Evolutionary conservation across 2,329 filamentous ascomycete genomes (phyloP).

Genomic region (Alternaria infectoria): DNA sequence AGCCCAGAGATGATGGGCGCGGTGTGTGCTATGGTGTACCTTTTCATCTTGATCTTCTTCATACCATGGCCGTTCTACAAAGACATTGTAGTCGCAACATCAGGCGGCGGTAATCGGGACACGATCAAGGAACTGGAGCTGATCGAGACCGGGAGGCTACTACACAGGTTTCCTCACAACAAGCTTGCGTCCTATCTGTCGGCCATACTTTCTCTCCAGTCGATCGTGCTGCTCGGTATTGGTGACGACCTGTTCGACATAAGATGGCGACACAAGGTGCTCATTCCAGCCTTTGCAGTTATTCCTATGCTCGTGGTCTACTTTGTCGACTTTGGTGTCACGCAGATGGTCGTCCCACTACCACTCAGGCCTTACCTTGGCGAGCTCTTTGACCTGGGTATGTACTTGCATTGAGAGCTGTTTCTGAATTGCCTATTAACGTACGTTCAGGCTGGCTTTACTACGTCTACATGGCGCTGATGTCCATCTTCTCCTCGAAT

Average conservation of each 20-base stretch:
- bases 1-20: conserved; percentile 96
- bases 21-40: conserved; percentile 89
- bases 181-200: conserved; percentile 97
- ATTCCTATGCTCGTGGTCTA: conserved; percentile 96
- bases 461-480: conserved; percentile 94
- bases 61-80: conserved; percentile 98
- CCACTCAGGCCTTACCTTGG: conserved; percentile 85
- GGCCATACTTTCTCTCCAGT: conserved; percentile 90
- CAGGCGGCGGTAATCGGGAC: conserved; percentile 89
- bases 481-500: conserved; percentile 98
- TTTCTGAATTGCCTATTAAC: conserved; percentile 19
- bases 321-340: conserved; percentile 98
- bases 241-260: conserved; percentile 98
- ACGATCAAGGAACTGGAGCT: conserved; percentile 76
- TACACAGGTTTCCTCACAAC: conserved; percentile 92
- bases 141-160: conserved; percentile 80
- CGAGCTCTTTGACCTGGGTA: conserved; percentile 78
- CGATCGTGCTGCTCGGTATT: conserved; percentile 87
- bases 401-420: not conserved
- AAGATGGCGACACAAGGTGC: conserved; percentile 97
- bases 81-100: conserved; percentile 93
- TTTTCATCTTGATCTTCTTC: conserved; percentile 87
- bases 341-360: conserved; percentile 88
- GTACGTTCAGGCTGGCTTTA: conserved; percentile 62
- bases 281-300: conserved; percentile 92